phyloP scores from a whole-genome alignment of 1,284 basidiomycete genomes.

The Schizophyllum amplum region DNA sequence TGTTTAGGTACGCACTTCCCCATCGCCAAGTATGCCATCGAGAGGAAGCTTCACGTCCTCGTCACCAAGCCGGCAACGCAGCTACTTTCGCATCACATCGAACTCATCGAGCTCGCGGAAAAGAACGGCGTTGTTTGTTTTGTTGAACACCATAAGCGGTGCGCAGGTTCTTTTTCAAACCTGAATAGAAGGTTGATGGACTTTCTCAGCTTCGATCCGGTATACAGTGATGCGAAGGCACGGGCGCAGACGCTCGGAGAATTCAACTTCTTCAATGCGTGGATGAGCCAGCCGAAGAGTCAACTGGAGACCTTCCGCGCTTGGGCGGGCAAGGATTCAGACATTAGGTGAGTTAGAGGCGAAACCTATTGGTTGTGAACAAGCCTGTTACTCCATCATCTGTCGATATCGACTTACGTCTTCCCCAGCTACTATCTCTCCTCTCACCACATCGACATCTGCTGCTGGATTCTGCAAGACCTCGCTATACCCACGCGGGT shows the following conservation, averaged over 20 bases:
- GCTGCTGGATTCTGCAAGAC: slow-evolving; percentile 87
- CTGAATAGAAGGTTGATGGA: not conserved
- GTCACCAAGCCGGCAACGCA: slow-evolving; percentile 92
- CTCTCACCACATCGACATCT: slow-evolving; percentile 88
- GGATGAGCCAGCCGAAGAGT: slow-evolving; percentile 95
- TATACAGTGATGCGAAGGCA: slow-evolving; percentile 83
- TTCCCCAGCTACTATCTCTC: slow-evolving; percentile 80
- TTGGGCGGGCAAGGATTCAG: slow-evolving; percentile 91
- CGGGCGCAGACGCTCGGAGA: slow-evolving; percentile 75
- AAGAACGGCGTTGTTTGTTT: slow-evolving; percentile 82
- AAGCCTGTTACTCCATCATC: not conserved
- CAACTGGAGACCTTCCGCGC: slow-evolving; percentile 91
- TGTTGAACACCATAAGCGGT: slow-evolving; percentile 85
- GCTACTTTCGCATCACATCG: slow-evolving; percentile 74
- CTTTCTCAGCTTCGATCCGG: slow-evolving; percentile 74
- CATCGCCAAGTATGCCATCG: slow-evolving; percentile 81
- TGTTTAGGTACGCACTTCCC: slow-evolving; percentile 72
- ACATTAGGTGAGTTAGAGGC: slow-evolving; percentile 54
- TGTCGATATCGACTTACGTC: not conserved
- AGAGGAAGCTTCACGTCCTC: slow-evolving; percentile 79
- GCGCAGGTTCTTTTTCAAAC: slow-evolving; percentile 2
- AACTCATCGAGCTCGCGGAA: slow-evolving; percentile 66
- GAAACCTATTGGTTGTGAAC: slow-evolving; percentile 2
- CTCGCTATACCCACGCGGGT: slow-evolving; percentile 75
- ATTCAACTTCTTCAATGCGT: slow-evolving; percentile 86